Percentiles rank a stretch among this genome's conserved stretches.
These are phyloP conservation scores for Aurifilum marmelostoma DNA, from an alignment of 2,329 filamentous ascomycete genomes.

Conservation along the genomic window DNA sequence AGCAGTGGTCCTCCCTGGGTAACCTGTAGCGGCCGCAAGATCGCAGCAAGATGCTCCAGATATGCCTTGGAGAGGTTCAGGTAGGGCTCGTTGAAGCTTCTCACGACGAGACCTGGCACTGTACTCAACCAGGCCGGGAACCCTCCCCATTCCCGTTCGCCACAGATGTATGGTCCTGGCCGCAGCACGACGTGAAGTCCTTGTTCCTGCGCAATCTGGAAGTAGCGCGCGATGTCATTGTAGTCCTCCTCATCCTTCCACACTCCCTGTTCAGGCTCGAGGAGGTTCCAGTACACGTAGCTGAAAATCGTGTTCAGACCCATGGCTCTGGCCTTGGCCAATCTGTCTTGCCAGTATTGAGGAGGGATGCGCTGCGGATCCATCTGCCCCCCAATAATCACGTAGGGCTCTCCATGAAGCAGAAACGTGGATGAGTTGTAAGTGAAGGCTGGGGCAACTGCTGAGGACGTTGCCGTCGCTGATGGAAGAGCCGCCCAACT, in stretches of 20 bases:
- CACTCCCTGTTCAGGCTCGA: slow-evolving; percentile 45
- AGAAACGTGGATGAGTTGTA: slow-evolving; percentile 45
- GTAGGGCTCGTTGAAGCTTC: slow-evolving; percentile 46
- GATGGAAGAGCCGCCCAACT: background rate
- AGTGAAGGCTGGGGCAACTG: slow-evolving; percentile 38
- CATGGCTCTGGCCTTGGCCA: slow-evolving; percentile 49
- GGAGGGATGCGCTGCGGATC: slow-evolving; percentile 53
- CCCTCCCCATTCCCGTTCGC: slow-evolving; percentile 53
- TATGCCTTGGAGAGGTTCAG: slow-evolving; percentile 43
- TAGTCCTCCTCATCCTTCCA: slow-evolving; percentile 42
- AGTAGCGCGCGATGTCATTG: slow-evolving; percentile 54
- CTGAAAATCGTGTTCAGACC: slow-evolving; percentile 55
- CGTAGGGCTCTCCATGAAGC: slow-evolving; percentile 44
- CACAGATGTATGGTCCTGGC: slow-evolving; percentile 53
- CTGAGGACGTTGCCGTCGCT: slow-evolving; percentile 2
- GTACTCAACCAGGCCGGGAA: slow-evolving; percentile 50
- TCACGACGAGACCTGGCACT: slow-evolving; percentile 45
- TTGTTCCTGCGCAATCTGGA: slow-evolving; percentile 50
- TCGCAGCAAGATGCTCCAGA: slow-evolving; percentile 42
- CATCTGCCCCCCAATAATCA: slow-evolving; percentile 54
- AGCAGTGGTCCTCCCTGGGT: slow-evolving; percentile 50
- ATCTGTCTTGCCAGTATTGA: slow-evolving; percentile 50
- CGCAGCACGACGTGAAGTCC: slow-evolving; percentile 50
- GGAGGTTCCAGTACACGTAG: slow-evolving; percentile 55
- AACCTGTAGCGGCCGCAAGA: slow-evolving; percentile 42